phyloP scores from a whole-genome alignment of 257 asterid genomes.

The Cynanchum wilfordii region DNA sequence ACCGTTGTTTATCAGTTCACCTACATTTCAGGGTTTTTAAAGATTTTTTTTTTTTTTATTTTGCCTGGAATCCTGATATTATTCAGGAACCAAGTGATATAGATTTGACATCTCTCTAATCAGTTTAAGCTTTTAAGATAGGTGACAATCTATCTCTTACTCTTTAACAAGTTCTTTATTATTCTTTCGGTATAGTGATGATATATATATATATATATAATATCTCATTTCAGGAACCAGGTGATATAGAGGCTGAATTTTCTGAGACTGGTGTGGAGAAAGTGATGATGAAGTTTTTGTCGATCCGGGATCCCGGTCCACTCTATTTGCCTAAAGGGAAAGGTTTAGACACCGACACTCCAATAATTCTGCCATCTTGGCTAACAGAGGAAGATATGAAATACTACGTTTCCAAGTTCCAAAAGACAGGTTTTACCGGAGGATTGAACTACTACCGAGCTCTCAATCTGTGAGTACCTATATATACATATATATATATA shows the following conservation, averaged over 20 bases:
- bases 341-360: constrained; percentile 18
- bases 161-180: neutral
- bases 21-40: too few relatives aligned
- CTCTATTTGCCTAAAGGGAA: constrained; percentile 44
- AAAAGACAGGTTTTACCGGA: constrained; percentile 59
- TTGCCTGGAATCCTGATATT: too few relatives aligned
- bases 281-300: constrained; percentile 37
- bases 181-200: neutral
- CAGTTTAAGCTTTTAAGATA: too few relatives aligned
- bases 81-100: too few relatives aligned
- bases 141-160: too few relatives aligned
- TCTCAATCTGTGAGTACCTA: constrained; percentile 41
- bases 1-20: too few relatives aligned
- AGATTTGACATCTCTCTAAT: too few relatives aligned
- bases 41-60: too few relatives aligned
- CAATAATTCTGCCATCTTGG: constrained; percentile 48
- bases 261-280: constrained; percentile 39
- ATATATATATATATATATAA: neutral
- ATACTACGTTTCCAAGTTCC: constrained; percentile 45
- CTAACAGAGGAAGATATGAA: constrained; percentile 43
- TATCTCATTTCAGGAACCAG: constrained; percentile 36
- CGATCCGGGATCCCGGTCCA: constrained; percentile 47
- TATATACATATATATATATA: too few relatives aligned
- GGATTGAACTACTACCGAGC: constrained; percentile 62
- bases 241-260: constrained; percentile 56